Evolutionary conservation across 305 asterid species (phyloP).

Genomic region (Fraxinus sp.): DNA sequence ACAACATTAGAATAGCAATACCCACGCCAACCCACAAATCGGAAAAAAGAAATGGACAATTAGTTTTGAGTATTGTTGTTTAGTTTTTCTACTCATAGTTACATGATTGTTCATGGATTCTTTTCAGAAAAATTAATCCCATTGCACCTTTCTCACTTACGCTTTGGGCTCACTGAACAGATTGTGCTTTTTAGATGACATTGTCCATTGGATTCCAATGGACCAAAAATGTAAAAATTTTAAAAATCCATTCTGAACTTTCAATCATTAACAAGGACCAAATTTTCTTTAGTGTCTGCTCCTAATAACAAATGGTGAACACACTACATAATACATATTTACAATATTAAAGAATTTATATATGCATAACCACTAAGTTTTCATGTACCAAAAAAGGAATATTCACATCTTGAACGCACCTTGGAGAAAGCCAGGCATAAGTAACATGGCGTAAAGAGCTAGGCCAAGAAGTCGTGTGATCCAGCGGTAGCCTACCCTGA

Average conservation of each 20-base stretch:
- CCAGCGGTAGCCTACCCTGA: constrained; percentile 98
- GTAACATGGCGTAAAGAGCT: constrained; percentile 73
- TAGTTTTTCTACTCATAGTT: constrained; percentile 2
- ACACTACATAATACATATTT: background rate
- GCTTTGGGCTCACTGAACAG: constrained; percentile 6
- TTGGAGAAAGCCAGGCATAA: constrained; percentile 97
- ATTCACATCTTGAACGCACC: constrained; percentile 41
- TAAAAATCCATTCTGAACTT: constrained; percentile 1
- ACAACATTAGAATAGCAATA: background rate
- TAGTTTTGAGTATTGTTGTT: background rate
- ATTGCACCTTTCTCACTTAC: constrained; percentile 4
- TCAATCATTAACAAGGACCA: constrained; percentile 3
- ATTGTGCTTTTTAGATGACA: constrained; percentile 1
- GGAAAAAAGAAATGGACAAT: background rate
- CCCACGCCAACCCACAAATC: background rate
- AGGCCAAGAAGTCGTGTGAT: constrained; percentile 79
- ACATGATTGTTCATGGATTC: constrained; percentile 7
- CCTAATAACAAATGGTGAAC: constrained; percentile 16
- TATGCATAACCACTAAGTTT: background rate
- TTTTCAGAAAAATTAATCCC: background rate
- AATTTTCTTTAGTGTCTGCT: background rate
- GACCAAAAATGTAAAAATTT: background rate
- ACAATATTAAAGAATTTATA: background rate
- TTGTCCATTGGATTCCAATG: constrained; percentile 12
- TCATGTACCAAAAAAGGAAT: constrained; percentile 3